Evolutionary conservation across 108 stramenopile genomes (phyloP).

Genomic region (Fragilariopsis cylindrus): DNA sequence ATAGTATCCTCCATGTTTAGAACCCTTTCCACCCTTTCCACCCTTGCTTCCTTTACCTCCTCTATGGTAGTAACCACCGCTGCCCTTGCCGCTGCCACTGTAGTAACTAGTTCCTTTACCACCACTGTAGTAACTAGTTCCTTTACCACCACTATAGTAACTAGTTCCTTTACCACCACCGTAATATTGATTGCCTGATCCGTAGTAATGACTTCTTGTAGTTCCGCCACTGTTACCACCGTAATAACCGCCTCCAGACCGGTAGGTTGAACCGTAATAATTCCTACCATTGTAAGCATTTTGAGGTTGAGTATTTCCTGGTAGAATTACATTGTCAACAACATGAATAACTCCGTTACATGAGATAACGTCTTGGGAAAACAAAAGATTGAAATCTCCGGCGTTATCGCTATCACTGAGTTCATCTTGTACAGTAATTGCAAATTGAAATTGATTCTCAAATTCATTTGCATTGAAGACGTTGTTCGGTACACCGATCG

Average conservation of each 20-base stretch:
- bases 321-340: conserved; percentile 1
- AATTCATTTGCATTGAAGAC: neutral
- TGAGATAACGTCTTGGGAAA: conserved; percentile 3
- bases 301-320: neutral
- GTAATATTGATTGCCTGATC: neutral
- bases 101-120: neutral
- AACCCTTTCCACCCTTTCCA: neutral
- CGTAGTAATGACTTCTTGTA: neutral
- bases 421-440: neutral
- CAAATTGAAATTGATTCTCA: neutral
- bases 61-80: neutral
- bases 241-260: neutral
- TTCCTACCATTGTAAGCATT: neutral
- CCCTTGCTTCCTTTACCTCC: conserved; percentile 2
- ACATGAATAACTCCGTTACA: conserved; percentile 12
- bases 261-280: neutral
- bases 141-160: neutral
- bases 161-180: neutral
- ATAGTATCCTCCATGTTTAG: too few relatives aligned
- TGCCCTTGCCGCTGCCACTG: neutral
- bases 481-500: conserved; percentile 2
- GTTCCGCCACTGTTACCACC: neutral
- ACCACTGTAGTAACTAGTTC: neutral
- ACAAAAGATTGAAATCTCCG: neutral
- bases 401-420: neutral